Evolutionary conservation across 495 filamentous ascomycete species (phyloP), one percentile per base, ranked within the genome.

Genomic region (Evansstolkia leycettana): DNA sequence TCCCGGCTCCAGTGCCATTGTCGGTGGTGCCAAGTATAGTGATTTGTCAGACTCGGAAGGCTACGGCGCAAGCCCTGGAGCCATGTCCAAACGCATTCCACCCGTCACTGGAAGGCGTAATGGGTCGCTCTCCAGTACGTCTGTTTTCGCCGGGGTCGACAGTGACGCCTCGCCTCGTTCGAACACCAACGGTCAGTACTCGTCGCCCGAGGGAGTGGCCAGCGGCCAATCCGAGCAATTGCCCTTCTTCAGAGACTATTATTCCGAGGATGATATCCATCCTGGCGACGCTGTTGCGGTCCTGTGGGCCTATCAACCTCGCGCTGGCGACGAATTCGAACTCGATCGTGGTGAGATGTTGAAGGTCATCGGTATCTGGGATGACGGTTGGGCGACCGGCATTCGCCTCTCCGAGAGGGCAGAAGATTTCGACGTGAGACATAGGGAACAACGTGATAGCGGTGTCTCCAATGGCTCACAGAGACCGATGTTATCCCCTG

Each of bases 321-420:
- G 92, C 27, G 92, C 92, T 2, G 75, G 75, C 17, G 92, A 99
- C 48, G 92, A 99, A 51, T 96, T 94, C 48, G 74, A 82, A 39
- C 67, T 99, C 17, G 90, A 96, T 41, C 76, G 92, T 34, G 92
- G 92, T 30, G 92, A 99, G 58, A 95, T 99, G 90, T 67, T 99
- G 39, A 94, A 94, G 60, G 82, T 99, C 19, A 82, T 99, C 33
- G 92, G 92, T 26, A 95, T 99, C 42, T 99, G 92, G 92, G 92
- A 99, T 54, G 92, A 99, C 62, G 92, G 92, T 27, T 99, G 92
- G 92, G 92, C 92, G 19, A 99, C 92, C 7, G 92, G 92, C 44
- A 72, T 94, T 34, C 65, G 87, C 47, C 54, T 94, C 18, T 64
- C 78, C 31, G 84, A 94, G 43, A 70, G 77, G 36, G 87, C 85